Conservation (phyloP, 2,329 filamentous ascomycete species). For the Fusarium sambucinum region DNA sequence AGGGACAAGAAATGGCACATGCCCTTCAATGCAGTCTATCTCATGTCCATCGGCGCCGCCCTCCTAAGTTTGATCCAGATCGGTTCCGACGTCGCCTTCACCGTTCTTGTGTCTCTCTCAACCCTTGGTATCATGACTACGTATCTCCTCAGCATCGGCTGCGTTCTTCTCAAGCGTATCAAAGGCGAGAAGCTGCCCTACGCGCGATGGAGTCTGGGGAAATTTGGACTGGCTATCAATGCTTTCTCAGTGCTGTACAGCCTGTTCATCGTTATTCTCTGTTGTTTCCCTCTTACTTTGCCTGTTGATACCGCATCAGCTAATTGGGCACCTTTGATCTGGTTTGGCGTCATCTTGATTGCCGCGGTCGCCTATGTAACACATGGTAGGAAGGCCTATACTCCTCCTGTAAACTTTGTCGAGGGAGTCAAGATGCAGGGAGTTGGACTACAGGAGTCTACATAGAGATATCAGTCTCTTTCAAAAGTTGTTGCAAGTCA, state of each 20-base stretch:
- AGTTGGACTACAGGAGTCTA: constrained; percentile 17
- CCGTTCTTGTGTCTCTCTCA: constrained; percentile 15
- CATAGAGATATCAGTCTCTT: not conserved
- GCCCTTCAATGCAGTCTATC: constrained; percentile 30
- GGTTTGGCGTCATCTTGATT: constrained; percentile 24
- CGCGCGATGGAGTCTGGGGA: constrained; percentile 24
- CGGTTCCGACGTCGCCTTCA: constrained; percentile 28
- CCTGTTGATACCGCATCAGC: constrained; percentile 27
- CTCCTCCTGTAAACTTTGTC: constrained; percentile 29
- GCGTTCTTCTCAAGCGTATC: constrained; percentile 28
- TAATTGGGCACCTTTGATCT: constrained; percentile 32
- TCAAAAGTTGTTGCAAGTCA: not conserved
- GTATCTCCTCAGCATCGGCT: constrained; percentile 31
- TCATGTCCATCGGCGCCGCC: constrained; percentile 30
- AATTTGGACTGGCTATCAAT: constrained; percentile 23
- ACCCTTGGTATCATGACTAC: constrained; percentile 31
- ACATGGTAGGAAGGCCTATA: constrained; percentile 16
- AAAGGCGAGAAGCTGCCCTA: constrained; percentile 19
- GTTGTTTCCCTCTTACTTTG: constrained; percentile 18
- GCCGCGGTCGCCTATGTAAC: constrained; percentile 14
- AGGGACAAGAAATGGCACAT: constrained; percentile 37
- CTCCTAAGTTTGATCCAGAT: constrained; percentile 27
- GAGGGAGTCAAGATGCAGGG: constrained; percentile 23
- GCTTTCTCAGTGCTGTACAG: constrained; percentile 29
- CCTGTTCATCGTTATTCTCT: constrained; percentile 31